Base-by-base conservation (phyloP, 768 basidiomycete species). In the Termitomyces sp. region DNA sequence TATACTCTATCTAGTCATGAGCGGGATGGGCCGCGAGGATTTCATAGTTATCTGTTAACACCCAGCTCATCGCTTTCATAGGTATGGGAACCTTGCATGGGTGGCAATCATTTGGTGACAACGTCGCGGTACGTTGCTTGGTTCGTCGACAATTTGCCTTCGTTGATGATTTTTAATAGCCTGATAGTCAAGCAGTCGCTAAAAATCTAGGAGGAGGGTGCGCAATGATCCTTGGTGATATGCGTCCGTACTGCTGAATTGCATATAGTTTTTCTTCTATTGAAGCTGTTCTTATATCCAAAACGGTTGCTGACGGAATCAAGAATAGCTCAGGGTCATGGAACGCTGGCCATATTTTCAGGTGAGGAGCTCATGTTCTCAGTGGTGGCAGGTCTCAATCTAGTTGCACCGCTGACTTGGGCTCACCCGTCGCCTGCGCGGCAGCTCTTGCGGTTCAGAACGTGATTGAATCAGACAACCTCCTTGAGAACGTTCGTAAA, bases 141-240 rank as follows among this genome's bases (percentile, higher is more conserved):
- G 17, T 64, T 19, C 52, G 52, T 41, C 8, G 11, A 39, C 16
- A 21, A 56, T 21, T 30, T 27, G 14, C 3, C 27, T 32, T 21
- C 16, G 17, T 23, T 27, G 11, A 39, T 5, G 16, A 10, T 19
- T 34, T 50, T 16, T 55, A 46, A 54, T 32, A 52, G 35, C 17
- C 94, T 40, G 93, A 95, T 70, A 77, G 95, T 30, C 92, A 95
- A 70, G 89, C 90, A 7, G 78, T 94, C 30, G 94, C 92, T 1
- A 95, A 96, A 68, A 91, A 93, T 14, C 80, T 95, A 7, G 92
- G 91, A 47, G 93, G 91, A 71, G 93, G 93, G 85, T 91, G 68
- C 62, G 80, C 37, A 40, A 17, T 32, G 28, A 16, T 54, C 5
- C 37, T 41, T 19, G 17, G 11, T 19, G 37, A 46, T 19, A 46